These are phyloP conservation scores for Mycogone perniciosa DNA, from an alignment of 2,329 filamentous ascomycete genomes.

Conservation along the genomic window DNA sequence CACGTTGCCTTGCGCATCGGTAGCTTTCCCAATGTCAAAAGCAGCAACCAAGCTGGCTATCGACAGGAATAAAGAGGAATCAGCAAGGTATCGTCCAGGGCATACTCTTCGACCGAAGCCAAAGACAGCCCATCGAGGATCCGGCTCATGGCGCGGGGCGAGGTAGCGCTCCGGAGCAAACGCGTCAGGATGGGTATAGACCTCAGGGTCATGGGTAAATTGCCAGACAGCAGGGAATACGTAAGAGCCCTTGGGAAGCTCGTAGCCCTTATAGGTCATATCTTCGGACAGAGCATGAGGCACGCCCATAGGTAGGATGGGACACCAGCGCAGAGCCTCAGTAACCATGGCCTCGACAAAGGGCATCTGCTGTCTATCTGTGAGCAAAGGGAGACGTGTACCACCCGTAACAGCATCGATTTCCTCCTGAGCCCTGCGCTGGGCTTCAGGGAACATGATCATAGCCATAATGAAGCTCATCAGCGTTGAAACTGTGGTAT, in stretches of 20 bases:
- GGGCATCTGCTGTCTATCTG: slow-evolving; percentile 32
- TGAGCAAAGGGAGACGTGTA: slow-evolving; percentile 29
- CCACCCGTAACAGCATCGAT: slow-evolving; percentile 34
- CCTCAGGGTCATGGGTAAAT: slow-evolving; percentile 12
- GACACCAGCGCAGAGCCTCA: slow-evolving; percentile 37
- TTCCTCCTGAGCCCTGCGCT: slow-evolving; percentile 34
- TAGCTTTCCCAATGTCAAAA: slow-evolving; percentile 31
- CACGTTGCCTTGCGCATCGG: slow-evolving; percentile 29
- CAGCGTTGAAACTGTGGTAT: not conserved
- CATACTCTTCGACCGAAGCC: not conserved
- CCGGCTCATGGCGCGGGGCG: not conserved
- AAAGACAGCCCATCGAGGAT: not conserved
- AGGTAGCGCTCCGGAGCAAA: slow-evolving; percentile 14
- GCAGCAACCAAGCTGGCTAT: slow-evolving; percentile 38
- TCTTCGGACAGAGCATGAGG: slow-evolving; percentile 14
- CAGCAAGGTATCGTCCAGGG: slow-evolving; percentile 2
- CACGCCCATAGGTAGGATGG: slow-evolving; percentile 20
- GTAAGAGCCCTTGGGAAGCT: slow-evolving; percentile 16
- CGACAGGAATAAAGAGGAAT: slow-evolving; percentile 25
- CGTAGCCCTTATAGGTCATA: slow-evolving; percentile 13
- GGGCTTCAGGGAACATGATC: slow-evolving; percentile 34
- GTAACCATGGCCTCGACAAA: slow-evolving; percentile 38
- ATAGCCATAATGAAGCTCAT: slow-evolving; percentile 40
- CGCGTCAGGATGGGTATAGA: slow-evolving; percentile 8
- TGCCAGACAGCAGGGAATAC: slow-evolving; percentile 14